A percentile compares a stretch with the other conserved stretches of the same genome.
phyloP scores from a whole-genome alignment of 2,329 filamentous ascomycete species.

The Penicillium vulpinum region DNA sequence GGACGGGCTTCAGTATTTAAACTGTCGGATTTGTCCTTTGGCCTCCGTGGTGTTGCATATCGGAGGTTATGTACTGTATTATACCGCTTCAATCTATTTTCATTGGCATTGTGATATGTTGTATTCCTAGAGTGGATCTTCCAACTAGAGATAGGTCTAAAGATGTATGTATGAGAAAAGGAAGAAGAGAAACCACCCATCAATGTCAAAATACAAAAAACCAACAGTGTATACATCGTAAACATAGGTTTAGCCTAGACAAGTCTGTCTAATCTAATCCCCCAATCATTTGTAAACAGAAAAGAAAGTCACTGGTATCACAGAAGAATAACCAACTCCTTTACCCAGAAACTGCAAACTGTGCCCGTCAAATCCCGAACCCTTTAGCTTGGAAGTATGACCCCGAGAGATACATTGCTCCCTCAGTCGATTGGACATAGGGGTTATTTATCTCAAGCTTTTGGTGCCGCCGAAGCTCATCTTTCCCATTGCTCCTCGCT shows the following conservation, averaged over 20 bases:
- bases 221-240: conserved; percentile 17
- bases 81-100: conserved; percentile 20
- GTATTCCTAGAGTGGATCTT: neutral
- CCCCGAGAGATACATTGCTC: conserved; percentile 7
- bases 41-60: conserved; percentile 17
- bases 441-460: neutral
- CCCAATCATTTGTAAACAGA: conserved; percentile 19
- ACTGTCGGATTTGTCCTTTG: neutral
- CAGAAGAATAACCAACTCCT: conserved; percentile 28
- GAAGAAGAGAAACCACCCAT: neutral
- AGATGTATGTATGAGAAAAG: conserved; percentile 20
- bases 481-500: neutral
- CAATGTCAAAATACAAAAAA: neutral
- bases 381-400: conserved; percentile 6
- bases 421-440: conserved; percentile 7
- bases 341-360: conserved; percentile 22
- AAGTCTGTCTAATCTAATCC: conserved; percentile 5
- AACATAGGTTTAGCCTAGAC: conserved; percentile 7
- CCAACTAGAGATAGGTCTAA: neutral
- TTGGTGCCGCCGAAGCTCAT: neutral
- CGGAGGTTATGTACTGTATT: conserved; percentile 26
- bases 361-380: conserved; percentile 12
- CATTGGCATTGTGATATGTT: neutral
- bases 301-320: conserved; percentile 29
- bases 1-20: neutral